Evolutionary conservation across 495 filamentous ascomycete genomes (phyloP), one percentile per base, ranked within the genome.

Genomic region (Clavariopsis aquatica): DNA sequence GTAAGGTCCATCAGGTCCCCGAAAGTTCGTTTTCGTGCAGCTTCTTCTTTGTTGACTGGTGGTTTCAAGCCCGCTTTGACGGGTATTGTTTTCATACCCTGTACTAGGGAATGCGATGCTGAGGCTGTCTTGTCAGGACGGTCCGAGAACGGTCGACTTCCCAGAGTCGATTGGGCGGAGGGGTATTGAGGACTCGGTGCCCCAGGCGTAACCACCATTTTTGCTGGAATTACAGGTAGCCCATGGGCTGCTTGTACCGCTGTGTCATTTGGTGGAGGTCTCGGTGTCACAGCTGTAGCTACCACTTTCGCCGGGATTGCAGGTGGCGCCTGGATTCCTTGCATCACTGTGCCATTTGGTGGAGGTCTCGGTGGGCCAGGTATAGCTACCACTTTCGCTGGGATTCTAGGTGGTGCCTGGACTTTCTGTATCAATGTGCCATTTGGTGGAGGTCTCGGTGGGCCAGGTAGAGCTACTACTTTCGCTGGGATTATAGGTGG

Each of bases 1-100:
- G 79, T 79, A 23, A 84, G 68, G 65, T 83, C 82, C 19, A 83
- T 77, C 36, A 84, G 72, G 17, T 83, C 81, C 20, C 64, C 71
- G 54, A 83, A 82, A 23, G 65, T 75, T 52, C 79, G 66, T 61
- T 83, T 83, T 46, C 76, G 69, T 7, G 81, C 78, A 51, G 71
- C 75, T 38, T 77, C 73, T 52, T 75, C 75, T 52, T 78, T 77
- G 36, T 73, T 69, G 3, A 67, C 70, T 6, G 73, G 72, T 12
- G 58, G 60, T 34, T 57, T 55, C 17, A 62, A 34, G 23, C 57
- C 58, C 22, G 28, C 5, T 29, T 53, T 67, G 41, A 54, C 57
- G 9, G 57, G 62, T 12, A 65, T n/a, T 64, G 68, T 60, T 51
- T 69, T 66, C 6, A 57, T 55, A 38, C 67, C 51, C 7, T 51